Conservation (phyloP, 2,329 filamentous ascomycete species). For the Pestalotiopsis fici region DNA sequence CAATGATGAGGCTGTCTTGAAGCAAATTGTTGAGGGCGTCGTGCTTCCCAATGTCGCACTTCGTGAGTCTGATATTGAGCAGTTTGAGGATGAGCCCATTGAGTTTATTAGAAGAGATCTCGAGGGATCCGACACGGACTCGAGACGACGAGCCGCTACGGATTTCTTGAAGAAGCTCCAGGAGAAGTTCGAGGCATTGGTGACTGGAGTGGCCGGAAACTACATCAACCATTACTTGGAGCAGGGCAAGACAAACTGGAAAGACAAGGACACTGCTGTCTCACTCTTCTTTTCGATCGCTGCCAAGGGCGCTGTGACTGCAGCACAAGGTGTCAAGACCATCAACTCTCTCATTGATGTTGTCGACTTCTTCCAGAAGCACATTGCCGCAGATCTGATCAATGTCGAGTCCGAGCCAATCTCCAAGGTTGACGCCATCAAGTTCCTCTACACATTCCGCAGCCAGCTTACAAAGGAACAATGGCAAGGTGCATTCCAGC, state of each 20-base stretch:
- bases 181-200: slow-evolving; percentile 81
- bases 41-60: slow-evolving; percentile 90
- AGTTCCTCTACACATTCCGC: slow-evolving; percentile 95
- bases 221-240: slow-evolving; percentile 88
- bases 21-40: slow-evolving; percentile 92
- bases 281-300: slow-evolving; percentile 95
- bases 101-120: slow-evolving; percentile 95
- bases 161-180: slow-evolving; percentile 91
- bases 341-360: slow-evolving; percentile 88
- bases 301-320: slow-evolving; percentile 84
- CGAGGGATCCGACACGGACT: slow-evolving; percentile 95
- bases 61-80: slow-evolving; percentile 89
- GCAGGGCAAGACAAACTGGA: slow-evolving; percentile 85
- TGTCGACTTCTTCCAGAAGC: slow-evolving; percentile 90
- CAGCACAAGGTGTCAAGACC: slow-evolving; percentile 85
- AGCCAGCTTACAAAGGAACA: slow-evolving; percentile 90
- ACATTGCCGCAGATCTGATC: slow-evolving; percentile 87
- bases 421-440: slow-evolving; percentile 96
- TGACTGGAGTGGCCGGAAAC: slow-evolving; percentile 82
- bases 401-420: slow-evolving; percentile 74
- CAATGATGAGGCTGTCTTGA: slow-evolving; percentile 77
- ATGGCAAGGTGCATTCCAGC: slow-evolving; percentile 86
- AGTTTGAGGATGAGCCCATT: slow-evolving; percentile 98
- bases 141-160: slow-evolving; percentile 85
- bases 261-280: slow-evolving; percentile 96